Percentiles rank a stretch among this genome's conserved stretches.
These are phyloP conservation scores for Ashbya aceris DNA, from an alignment of 1,139 yeast species.

Conservation along the genomic window DNA sequence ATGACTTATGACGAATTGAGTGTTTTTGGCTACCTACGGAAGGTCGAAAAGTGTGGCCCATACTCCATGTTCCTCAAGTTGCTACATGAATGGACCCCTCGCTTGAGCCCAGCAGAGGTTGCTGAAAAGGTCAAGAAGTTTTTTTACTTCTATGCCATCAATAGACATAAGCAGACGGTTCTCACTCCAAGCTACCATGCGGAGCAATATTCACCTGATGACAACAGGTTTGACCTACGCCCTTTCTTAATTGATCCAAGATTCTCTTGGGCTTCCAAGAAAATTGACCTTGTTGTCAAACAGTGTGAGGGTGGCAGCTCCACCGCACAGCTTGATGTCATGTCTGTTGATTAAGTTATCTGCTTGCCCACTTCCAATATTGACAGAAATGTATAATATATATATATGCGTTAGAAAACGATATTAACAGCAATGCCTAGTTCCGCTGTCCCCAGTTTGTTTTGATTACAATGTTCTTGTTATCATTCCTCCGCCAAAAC, in stretches of 20 bases:
- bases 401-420: too few species aligned
- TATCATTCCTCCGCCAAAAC: conserved; percentile 45
- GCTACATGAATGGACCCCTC: conserved; percentile 87
- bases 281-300: conserved; percentile 68
- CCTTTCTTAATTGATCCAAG: conserved; percentile 91
- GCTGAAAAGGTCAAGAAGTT: conserved; percentile 89
- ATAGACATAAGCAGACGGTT: conserved; percentile 94
- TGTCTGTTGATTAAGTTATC: conserved; percentile 34
- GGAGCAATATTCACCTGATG: conserved; percentile 96
- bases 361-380: too few species aligned
- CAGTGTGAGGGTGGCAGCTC: conserved; percentile 35
- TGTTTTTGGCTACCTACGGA: conserved; percentile 82
- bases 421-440: background rate
- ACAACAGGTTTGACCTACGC: conserved; percentile 86
- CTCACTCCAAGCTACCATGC: conserved; percentile 96
- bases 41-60: conserved; percentile 93
- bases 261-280: conserved; percentile 81
- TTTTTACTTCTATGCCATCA: conserved; percentile 87
- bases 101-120: conserved; percentile 68
- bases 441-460: conserved; percentile 31
- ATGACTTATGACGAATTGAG: conserved; percentile 92
- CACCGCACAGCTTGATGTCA: conserved; percentile 29
- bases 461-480: conserved; percentile 28
- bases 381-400: too few species aligned
- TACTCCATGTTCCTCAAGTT: conserved; percentile 85